These are phyloP conservation scores for Fusarium penzigii DNA, from an alignment of 2,329 filamentous ascomycete species.

Conservation along the genomic window DNA sequence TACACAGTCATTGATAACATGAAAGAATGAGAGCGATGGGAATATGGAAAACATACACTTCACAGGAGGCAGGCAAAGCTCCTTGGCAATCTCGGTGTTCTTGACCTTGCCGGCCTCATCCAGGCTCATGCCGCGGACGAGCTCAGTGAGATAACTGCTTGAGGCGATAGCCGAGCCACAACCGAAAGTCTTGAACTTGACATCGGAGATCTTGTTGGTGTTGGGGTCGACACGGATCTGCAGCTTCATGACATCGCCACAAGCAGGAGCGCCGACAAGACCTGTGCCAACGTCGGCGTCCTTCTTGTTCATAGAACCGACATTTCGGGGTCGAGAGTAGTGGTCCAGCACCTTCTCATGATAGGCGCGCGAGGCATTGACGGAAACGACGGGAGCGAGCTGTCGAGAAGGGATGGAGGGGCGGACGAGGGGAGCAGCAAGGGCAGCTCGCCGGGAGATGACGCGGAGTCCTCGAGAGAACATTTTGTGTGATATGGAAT, in stretches of 20 bases:
- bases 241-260: constrained; percentile 86
- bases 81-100: constrained; percentile 98
- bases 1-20: constrained; percentile 9
- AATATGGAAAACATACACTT: constrained; percentile 64
- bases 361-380: constrained; percentile 47
- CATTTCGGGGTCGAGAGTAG: constrained; percentile 56
- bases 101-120: constrained; percentile 91
- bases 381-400: constrained; percentile 41
- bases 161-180: constrained; percentile 94
- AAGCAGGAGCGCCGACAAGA: constrained; percentile 85
- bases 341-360: constrained; percentile 56
- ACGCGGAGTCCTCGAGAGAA: constrained; percentile 48
- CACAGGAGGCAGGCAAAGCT: constrained; percentile 84
- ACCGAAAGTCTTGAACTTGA: constrained; percentile 98
- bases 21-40: constrained; percentile 2
- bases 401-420: constrained; percentile 43
- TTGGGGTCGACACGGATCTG: constrained; percentile 83
- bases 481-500: constrained; percentile 38
- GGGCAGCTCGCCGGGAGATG: constrained; percentile 44
- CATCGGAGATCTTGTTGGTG: constrained; percentile 86
- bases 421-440: constrained; percentile 41
- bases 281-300: constrained; percentile 86
- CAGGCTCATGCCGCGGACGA: constrained; percentile 91
- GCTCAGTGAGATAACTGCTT: constrained; percentile 89
- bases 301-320: constrained; percentile 66